Base-by-base conservation (phyloP, 768 basidiomycete genomes). In the Phaffia tasmanica region DNA sequence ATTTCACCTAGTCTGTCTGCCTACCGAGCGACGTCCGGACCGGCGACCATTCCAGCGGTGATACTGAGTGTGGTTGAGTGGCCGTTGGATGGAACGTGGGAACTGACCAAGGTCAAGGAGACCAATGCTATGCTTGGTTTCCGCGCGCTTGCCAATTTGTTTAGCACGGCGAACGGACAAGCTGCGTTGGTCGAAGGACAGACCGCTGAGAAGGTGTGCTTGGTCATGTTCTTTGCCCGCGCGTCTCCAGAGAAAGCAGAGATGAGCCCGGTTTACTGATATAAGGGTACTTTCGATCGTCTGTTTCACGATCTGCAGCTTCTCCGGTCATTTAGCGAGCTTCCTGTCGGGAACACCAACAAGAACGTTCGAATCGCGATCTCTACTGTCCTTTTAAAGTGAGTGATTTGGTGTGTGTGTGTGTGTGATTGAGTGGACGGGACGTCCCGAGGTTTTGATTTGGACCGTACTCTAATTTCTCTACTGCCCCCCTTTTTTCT, bases 331-430 rank as follows among this genome's bases (percentile, higher is more conserved):
- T 3, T 70, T 69, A 42, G 53, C 65, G 35, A 42, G 35, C 35
- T 42, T 11, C 35, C 35, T 35, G 69, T 50, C 46, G 60, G 58
- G 48, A 64, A 65, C n/a, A 19, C 64, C 59, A 67, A 53, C 68
- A 70, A 68, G 60, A 72, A 89, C 85, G 79, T 88, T 48, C 77
- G 88, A 35, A 80, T 89, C 3, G 87, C 89, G 0, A 73, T 92
- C 57, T 85, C 87, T 4, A 93, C 92, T 0, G 77, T 92, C 47
- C 76, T 88, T 42, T 85, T 97, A 78, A 98, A 98, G 94, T 98
- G 71, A 72, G 87, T 80, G 23, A 27, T 27, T 8, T 23, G 53
- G 54, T n/a, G 27, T 18, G 60, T 50, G 14, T 16, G 58, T 29
- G 42, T 29, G 27, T 25, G 16, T 14, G 57, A 5, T n/a, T 49